phyloP scores from a whole-genome alignment of 805 yeast genomes.

The Blastobotrys parvus region DNA sequence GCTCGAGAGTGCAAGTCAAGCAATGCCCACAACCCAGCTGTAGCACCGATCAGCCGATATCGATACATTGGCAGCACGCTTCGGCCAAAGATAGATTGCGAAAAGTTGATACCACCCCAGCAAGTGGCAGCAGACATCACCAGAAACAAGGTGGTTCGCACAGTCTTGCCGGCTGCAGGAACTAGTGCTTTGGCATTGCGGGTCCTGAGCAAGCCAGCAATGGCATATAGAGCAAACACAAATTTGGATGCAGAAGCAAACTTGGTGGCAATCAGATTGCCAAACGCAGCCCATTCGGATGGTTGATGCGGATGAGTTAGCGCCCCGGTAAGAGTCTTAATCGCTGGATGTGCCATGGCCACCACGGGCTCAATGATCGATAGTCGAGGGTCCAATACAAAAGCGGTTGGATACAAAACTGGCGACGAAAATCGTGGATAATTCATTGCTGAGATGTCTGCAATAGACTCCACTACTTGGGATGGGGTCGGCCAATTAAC shows the following conservation, averaged over 20 bases:
- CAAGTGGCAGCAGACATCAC: constrained; percentile 30
- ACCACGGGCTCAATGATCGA: constrained; percentile 21
- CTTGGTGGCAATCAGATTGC: constrained; percentile 20
- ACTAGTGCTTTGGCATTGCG: constrained; percentile 6
- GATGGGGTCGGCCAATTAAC: constrained; percentile 28
- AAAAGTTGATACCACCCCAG: constrained; percentile 32
- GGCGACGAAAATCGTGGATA: constrained; percentile 29
- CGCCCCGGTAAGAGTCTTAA: constrained; percentile 26
- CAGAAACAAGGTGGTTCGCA: constrained; percentile 27
- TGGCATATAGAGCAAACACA: constrained; percentile 24
- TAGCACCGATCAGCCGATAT: constrained; percentile 32
- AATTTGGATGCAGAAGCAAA: constrained; percentile 21
- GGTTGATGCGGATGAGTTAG: constrained; percentile 26
- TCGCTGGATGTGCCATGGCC: constrained; percentile 26
- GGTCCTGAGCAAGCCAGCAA: constrained; percentile 13
- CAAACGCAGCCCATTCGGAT: constrained; percentile 19
- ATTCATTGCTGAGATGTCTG: constrained; percentile 22
- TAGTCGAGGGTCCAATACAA: constrained; percentile 11
- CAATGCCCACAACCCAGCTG: constrained; percentile 35
- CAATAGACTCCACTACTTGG: constrained; percentile 25
- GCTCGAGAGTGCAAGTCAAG: constrained; percentile 27
- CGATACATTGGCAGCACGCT: constrained; percentile 25
- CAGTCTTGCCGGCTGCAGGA: constrained; percentile 18
- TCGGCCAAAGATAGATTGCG: constrained; percentile 27
- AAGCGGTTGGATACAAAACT: constrained; percentile 19